Evolutionary conservation across 139 green algal species (phyloP).

Genomic region (Klebsormidium nitens): DNA sequence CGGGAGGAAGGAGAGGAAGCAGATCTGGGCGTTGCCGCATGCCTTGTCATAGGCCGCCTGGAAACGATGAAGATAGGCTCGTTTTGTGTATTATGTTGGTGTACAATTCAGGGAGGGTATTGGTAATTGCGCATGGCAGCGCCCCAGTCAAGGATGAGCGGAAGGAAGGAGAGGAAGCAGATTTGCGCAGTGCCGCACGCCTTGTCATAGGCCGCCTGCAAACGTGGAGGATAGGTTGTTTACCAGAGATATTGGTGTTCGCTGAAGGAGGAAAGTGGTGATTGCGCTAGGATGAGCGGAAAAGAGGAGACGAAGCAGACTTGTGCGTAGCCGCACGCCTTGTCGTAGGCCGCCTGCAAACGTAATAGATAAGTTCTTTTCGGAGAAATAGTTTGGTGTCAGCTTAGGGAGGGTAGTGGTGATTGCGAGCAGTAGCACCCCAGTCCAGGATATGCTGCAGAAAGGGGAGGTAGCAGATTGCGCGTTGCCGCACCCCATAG

Average conservation of each 20-base stretch:
- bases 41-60: conserved; percentile 24
- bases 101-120: no score
- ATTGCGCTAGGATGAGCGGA: conserved; percentile 80
- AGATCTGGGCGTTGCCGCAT: conserved; percentile 53
- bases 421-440: no score
- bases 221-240: conserved; percentile 55
- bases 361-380: no score
- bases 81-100: no score
- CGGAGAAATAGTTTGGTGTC: no score
- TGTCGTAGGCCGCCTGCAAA: conserved; percentile 30
- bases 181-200: conserved; percentile 49
- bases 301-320: conserved; percentile 84
- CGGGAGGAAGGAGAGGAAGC: conserved; percentile 81
- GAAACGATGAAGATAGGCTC: conserved; percentile 61
- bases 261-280: no score
- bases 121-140: conserved; percentile 67
- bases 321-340: conserved; percentile 36
- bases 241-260: no score
- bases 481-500: no score
- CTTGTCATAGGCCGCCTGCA: conserved; percentile 45
- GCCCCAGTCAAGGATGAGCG: conserved; percentile 80
- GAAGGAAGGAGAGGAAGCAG: conserved; percentile 82
- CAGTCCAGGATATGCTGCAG: no score
- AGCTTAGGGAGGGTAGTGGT: no score
- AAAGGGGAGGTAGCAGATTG: no score